Evolutionary conservation across 2,329 filamentous ascomycete species (phyloP).

Genomic region (Aspergillus clavatus): DNA sequence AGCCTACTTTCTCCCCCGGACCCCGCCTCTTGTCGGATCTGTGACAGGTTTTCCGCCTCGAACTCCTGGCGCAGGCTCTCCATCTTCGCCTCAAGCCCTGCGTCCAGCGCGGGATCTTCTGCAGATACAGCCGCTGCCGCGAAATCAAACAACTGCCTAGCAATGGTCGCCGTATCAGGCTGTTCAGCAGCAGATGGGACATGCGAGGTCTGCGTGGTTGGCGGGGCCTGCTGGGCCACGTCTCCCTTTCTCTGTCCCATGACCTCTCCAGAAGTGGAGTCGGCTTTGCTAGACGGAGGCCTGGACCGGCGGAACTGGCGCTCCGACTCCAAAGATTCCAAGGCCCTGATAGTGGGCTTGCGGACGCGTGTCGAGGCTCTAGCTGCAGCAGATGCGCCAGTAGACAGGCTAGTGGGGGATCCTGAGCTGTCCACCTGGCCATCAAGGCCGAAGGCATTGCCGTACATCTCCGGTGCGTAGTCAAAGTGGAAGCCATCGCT

Average conservation of each 20-base stretch:
- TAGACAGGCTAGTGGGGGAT: slow-evolving; percentile 18
- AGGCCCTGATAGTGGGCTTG: slow-evolving; percentile 19
- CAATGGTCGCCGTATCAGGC: slow-evolving; percentile 7
- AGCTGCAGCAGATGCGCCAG: slow-evolving; percentile 12
- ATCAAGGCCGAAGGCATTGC: slow-evolving; percentile 18
- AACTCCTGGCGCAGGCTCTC: slow-evolving; percentile 13
- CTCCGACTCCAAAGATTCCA: slow-evolving; percentile 19
- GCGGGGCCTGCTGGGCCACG: neutral
- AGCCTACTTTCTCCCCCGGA: slow-evolving; percentile 12
- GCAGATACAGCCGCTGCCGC: slow-evolving; percentile 13
- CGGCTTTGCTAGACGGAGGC: slow-evolving; percentile 10
- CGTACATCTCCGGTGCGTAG: slow-evolving; percentile 19
- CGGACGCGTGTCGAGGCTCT: slow-evolving; percentile 16
- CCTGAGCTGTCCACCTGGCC: slow-evolving; percentile 15
- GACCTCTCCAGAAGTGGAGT: neutral
- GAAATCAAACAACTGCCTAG: slow-evolving; percentile 13
- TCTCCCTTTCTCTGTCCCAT: neutral
- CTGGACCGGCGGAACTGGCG: slow-evolving; percentile 14
- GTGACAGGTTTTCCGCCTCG: neutral
- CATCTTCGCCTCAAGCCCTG: slow-evolving; percentile 13
- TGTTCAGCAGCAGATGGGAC: neutral
- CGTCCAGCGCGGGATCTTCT: slow-evolving; percentile 7
- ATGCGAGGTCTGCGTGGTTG: neutral
- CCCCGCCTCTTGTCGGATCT: neutral
- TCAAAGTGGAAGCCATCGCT: slow-evolving; percentile 16